Base-by-base conservation (phyloP, 148 eudicot species). In the Rhododendron ferrugineum region DNA sequence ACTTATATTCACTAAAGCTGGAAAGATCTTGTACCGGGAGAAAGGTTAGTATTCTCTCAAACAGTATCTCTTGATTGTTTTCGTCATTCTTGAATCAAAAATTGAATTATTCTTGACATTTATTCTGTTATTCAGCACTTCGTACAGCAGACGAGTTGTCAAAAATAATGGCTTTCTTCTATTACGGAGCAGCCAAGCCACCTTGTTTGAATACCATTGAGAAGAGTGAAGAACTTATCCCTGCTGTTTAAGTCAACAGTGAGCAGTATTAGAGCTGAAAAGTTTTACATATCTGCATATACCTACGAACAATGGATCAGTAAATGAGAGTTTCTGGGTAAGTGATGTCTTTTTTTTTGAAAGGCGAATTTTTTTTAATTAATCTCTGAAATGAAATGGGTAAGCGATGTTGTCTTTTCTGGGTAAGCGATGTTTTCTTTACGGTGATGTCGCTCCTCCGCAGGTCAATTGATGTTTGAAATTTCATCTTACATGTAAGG, bases 101-200 rank as follows among this genome's bases (percentile, higher is more conserved):
- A 11, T 42, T 8, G 20, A 47, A 5, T 46, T 62, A 44, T 68
- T 79, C 23, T 28, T 37, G 7, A 73, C 62, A 18, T 54, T 54
- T 83, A 22, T 82, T 72, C 23, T 80, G 72, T 36, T 82, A 83
- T 83, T 83, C 94, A 97, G 99, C 58, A 23, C 88, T 82, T 26
- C 91, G 96, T 88, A 89, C 95, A 72, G 98, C 98, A 58, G 93
- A 94, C 79, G 96, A 97, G 82, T 85, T 97, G 84, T 94, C 99
- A 30, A 97, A 95, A 90, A 90, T 97, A 47, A 97, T 97, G 99
- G 99, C 99, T 5, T 97, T 90, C 93, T 97, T 92, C 81, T 97
- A 97, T 78, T 97, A 90, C 72, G 99, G 99, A 86, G 99, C 96
- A 36, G 93, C 93, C 79, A 95, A 93, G 85, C 98, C 99, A 64